Base-by-base conservation (phyloP, 2,329 filamentous ascomycete genomes). In the Emmonsia crescens region DNA sequence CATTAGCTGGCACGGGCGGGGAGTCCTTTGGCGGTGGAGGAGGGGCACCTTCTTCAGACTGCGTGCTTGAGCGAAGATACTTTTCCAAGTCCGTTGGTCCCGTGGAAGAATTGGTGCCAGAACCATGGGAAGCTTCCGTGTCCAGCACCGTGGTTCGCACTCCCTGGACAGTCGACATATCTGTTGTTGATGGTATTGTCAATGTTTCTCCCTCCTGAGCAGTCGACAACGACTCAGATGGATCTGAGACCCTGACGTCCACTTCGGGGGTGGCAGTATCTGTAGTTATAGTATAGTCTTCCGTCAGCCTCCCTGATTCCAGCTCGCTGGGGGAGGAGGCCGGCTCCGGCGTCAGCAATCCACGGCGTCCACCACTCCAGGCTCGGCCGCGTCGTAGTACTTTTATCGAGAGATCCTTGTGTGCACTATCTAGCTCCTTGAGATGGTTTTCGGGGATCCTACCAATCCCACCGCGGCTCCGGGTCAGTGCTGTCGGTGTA, bases 61-160 rank as follows among this genome's bases (percentile, higher is more conserved):
- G 68, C 42, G 68, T 70, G 19, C 70, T 77, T 61, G 69, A 73
- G 33, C 75, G 71, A 54, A 77, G 67, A 64, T 75, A 77, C 64
- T 75, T 76, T 66, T 78, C 74, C 56, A 76, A 72, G 62, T 77
- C 76, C 21, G 72, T 75, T 59, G 71, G 70, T n/a, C 63, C 67
- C 58, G 68, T 68, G 44, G 68, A 62, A 16, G 63, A 36, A 3
- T 66, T 63, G 24, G 65, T 59, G 36, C 60, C 58, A 12, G 63
- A 57, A 46, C 63, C 65, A 59, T 64, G 65, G 63, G 51, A 62
- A 59, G 55, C 42, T 63, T 59, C 63, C 60, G 63, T 29, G 24
- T 33, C 58, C 55, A 61, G 57, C 55, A 56, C 60, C 63, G 48
- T 57, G 61, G 61, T 59, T 51, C 56, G 57, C 29, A 55, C 40